A percentile compares a stretch with the other conserved stretches of the same genome.
Evolutionary conservation across 495 filamentous ascomycete genomes (phyloP).

Genomic region (Tuber umbilicatum): DNA sequence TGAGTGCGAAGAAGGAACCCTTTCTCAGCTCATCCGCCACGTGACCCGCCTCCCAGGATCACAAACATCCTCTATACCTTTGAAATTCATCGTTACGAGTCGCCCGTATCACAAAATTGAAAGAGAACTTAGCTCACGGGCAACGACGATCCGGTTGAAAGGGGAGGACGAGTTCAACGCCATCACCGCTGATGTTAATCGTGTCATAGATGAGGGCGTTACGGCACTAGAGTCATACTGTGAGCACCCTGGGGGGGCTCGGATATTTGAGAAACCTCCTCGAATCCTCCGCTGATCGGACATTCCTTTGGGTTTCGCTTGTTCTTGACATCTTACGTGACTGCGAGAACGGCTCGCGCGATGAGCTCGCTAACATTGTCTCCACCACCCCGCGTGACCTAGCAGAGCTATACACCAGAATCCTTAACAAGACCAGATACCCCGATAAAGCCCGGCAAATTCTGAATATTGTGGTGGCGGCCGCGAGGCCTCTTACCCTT

Average conservation of each 20-base stretch:
- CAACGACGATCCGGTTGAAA: too few species aligned
- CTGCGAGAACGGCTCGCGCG: background rate
- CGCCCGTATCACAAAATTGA: too few species aligned
- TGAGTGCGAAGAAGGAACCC: too few species aligned
- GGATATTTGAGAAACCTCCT: too few species aligned
- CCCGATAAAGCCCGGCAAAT: too few species aligned
- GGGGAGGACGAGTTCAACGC: constrained; percentile 41
- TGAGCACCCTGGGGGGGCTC: too few species aligned
- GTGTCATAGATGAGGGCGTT: constrained; percentile 43
- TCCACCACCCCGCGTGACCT: constrained; percentile 21
- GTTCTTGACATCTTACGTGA: constrained; percentile 19
- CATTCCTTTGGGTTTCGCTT: constrained; percentile 31
- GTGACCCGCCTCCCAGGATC: constrained; percentile 17
- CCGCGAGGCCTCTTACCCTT: constrained; percentile 41
- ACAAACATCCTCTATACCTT: constrained; percentile 21
- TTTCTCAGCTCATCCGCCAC: too few species aligned
- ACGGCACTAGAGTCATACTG: constrained; percentile 31
- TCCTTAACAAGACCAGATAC: constrained; percentile 34
- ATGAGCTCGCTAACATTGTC: constrained; percentile 25
- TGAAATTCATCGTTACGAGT: too few species aligned
- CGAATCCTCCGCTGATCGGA: too few species aligned
- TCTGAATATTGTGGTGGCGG: too few species aligned
- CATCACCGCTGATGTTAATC: constrained; percentile 45
- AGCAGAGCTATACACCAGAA: constrained; percentile 41
- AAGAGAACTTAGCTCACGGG: too few species aligned